Base-by-base conservation (phyloP, 2,329 filamentous ascomycete genomes). In the Fusarium nygamai region DNA sequence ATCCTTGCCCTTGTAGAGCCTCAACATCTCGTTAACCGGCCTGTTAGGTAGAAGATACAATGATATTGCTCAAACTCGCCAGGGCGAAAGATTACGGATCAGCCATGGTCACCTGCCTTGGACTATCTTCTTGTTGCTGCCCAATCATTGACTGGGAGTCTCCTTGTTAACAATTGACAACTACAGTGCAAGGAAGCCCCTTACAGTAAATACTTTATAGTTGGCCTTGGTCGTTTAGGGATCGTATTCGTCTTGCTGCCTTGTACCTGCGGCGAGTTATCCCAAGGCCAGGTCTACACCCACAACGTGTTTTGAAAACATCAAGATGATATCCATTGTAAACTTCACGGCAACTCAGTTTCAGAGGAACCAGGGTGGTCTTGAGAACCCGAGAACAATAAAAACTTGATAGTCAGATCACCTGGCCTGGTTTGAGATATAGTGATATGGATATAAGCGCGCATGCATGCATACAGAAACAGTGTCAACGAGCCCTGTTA, bases 281-380 rank as follows among this genome's bases (percentile, higher is more conserved):
- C 22, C 20, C 17, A n/a, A n/a, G 41, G 22, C 48, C 14, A 38
- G 27, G 34, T 22, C 17, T 43, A 31, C 14, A 12, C 29, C 24
- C 31, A 31, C 24, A 27, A 20, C 27, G 27, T 34, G 17, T 10
- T 69, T 69, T 69, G 66, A 69, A 69, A 69, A 56, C 34, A 44
- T n/a, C n/a, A 38, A 36, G 20, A 36, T 57, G 29, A 27, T 65
- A 16, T 36, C 19, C 19, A 43, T 20, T 50, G 24, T 10, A 13
- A 31, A 38, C 31, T 43, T 33, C 27, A 34, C 38, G 33, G 14
- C 27, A 24, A 27, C 22, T 34, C 41, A n/a, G 16, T 38, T 34
- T 39, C 31, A 31, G n/a, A 24, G 29, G 27, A 29, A 38, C 38
- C 34, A 11, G 10, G 17, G 13, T 14, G 36, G 12, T 29, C n/a